These are phyloP conservation scores for Gastrolobium bilobum DNA, from an alignment of 306 rosid species.

Conservation along the genomic window DNA sequence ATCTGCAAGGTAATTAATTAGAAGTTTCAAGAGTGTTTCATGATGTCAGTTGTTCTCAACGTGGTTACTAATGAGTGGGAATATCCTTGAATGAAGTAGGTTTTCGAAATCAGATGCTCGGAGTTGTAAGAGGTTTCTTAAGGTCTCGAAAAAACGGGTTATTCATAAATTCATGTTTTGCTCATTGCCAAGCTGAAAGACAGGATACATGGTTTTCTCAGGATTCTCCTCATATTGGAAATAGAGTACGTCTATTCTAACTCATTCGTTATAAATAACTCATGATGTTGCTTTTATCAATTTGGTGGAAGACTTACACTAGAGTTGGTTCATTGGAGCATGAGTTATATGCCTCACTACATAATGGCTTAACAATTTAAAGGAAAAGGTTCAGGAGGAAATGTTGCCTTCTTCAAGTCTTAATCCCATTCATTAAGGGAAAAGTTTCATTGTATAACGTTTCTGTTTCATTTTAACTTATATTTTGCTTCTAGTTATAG, in stretches of 20 bases:
- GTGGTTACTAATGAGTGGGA: conserved; percentile 22
- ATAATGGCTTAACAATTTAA: neutral
- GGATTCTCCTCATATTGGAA: conserved; percentile 64
- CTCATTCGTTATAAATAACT: neutral
- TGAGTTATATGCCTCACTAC: neutral
- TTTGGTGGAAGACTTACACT: conserved; percentile 19
- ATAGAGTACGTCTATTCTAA: conserved; percentile 50
- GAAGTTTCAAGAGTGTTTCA: conserved; percentile 13
- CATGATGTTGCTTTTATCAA: conserved; percentile 22
- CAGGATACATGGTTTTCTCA: conserved; percentile 64
- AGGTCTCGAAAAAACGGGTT: conserved; percentile 53
- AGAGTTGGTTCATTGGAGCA: neutral
- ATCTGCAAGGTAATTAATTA: conserved; percentile 55
- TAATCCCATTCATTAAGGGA: conserved; percentile 15
- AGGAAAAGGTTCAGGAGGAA: neutral
- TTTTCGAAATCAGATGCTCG: conserved; percentile 59
- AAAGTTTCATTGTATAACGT: neutral
- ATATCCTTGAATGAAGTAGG: conserved; percentile 44
- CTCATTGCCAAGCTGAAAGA: conserved; percentile 66
- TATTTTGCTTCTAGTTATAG: conserved; percentile 9
- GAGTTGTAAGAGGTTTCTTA: conserved; percentile 56
- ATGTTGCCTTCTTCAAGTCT: neutral
- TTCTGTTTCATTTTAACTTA: neutral
- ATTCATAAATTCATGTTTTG: conserved; percentile 63
- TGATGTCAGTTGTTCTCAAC: conserved; percentile 8